Evolutionary conservation across 2,329 filamentous ascomycete species (phyloP).

Genomic region (Colletotrichum orchidophilum): DNA sequence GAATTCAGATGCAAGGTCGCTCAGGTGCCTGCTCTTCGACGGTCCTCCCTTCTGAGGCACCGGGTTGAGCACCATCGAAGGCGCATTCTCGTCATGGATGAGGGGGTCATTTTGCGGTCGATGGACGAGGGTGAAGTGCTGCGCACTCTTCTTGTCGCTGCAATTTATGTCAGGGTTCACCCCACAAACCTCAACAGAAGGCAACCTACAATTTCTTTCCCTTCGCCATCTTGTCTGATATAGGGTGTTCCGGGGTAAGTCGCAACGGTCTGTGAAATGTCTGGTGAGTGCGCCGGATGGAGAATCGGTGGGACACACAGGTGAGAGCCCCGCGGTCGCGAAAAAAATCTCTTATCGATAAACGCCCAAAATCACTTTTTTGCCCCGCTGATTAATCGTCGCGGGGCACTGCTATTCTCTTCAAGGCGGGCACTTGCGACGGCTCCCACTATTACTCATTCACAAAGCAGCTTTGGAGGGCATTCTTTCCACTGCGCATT

Average conservation of each 20-base stretch:
- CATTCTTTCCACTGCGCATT: slow-evolving; percentile 11
- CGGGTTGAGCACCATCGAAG: slow-evolving; percentile 89
- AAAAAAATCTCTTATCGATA: slow-evolving; percentile 36
- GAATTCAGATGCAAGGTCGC: slow-evolving; percentile 81
- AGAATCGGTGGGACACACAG: slow-evolving; percentile 12
- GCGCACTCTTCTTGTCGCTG: slow-evolving; percentile 87
- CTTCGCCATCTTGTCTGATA: slow-evolving; percentile 67
- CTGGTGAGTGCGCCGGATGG: not conserved
- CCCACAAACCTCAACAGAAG: fast-evolving
- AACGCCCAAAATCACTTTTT: slow-evolving; percentile 24
- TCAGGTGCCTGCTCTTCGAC: slow-evolving; percentile 70
- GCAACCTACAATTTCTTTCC: slow-evolving; percentile 72
- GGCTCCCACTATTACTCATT: slow-evolving; percentile 34
- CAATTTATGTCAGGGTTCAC: slow-evolving; percentile 34
- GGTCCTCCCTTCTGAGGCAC: slow-evolving; percentile 53
- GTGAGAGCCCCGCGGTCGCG: slow-evolving; percentile 15
- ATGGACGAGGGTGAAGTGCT: slow-evolving; percentile 93
- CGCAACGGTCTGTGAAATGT: not conserved
- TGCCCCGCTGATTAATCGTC: slow-evolving; percentile 39
- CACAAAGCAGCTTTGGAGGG: slow-evolving; percentile 14
- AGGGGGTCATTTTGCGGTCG: slow-evolving; percentile 96
- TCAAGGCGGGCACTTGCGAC: slow-evolving; percentile 21
- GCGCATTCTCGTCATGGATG: slow-evolving; percentile 90
- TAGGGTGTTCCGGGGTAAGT: not conserved
- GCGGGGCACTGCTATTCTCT: slow-evolving; percentile 37